Percentiles rank a stretch among this genome's conserved stretches.
These are phyloP conservation scores for Gnetum montanum DNA, from an alignment of 75 land plant genomes.

Conservation along the genomic window DNA sequence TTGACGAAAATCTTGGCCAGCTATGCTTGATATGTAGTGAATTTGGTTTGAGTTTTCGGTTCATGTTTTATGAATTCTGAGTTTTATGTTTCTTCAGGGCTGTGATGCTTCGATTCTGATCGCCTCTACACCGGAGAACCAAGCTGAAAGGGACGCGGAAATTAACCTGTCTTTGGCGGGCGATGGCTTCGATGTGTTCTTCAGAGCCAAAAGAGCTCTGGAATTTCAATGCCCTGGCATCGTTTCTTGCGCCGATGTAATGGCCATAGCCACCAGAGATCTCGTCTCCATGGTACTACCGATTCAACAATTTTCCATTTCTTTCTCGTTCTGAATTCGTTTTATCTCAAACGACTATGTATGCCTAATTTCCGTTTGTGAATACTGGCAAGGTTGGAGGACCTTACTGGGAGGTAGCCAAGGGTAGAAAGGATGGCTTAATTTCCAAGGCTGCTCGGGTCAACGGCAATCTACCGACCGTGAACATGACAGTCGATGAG, in stretches of 20 bases:
- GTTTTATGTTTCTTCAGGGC: constrained; percentile 10
- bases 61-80: too few relatives aligned
- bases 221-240: constrained; percentile 20
- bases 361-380: too few relatives aligned
- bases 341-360: too few relatives aligned
- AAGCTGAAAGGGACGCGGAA: constrained; percentile 48
- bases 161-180: constrained; percentile 34
- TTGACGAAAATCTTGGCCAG: too few relatives aligned
- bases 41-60: too few relatives aligned
- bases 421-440: constrained; percentile 44
- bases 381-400: constrained; percentile 50
- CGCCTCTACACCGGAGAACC: constrained; percentile 20
- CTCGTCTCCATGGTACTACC: constrained; percentile 12
- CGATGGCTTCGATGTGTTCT: constrained; percentile 19
- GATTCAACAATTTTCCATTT: background rate
- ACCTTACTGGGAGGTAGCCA: constrained; percentile 24
- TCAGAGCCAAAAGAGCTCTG: constrained; percentile 13
- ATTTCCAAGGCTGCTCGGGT: constrained; percentile 23
- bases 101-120: constrained; percentile 36
- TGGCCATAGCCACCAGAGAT: constrained; percentile 24
- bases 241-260: constrained; percentile 25
- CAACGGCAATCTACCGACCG: constrained; percentile 24
- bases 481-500: constrained; percentile 16
- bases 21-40: too few relatives aligned
- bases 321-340: too few relatives aligned